These are phyloP conservation scores for Thraustochytrium sp. DNA, from an alignment of 352 stramenopile genomes.

Conservation along the genomic window DNA sequence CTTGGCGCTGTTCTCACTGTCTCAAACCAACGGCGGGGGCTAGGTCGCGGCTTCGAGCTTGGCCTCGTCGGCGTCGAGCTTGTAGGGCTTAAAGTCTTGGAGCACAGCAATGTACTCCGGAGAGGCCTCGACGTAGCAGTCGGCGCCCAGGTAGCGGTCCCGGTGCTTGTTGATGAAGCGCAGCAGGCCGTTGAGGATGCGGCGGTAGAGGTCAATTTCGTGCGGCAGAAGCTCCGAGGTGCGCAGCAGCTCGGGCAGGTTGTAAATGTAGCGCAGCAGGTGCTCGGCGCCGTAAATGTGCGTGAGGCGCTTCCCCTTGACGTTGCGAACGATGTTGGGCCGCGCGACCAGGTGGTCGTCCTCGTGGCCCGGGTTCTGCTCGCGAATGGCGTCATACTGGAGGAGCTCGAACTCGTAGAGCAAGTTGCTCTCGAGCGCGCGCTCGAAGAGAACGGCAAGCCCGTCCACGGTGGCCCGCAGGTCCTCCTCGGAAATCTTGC, in stretches of 20 bases:
- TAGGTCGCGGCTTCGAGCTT: not conserved
- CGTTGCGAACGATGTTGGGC: not conserved
- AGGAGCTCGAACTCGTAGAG: conserved; percentile 32
- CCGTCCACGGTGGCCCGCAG: not conserved
- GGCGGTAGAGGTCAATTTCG: not conserved
- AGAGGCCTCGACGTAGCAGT: not conserved
- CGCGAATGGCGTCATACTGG: conserved; percentile 23
- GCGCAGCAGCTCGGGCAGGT: conserved; percentile 5
- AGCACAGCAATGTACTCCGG: not conserved
- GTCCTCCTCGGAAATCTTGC: not conserved
- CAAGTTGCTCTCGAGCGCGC: not conserved
- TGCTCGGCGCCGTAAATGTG: conserved; percentile 32
- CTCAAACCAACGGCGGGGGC: too few relatives aligned
- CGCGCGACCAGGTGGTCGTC: conserved; percentile 18
- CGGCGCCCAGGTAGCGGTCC: not conserved
- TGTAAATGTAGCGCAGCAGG: conserved; percentile 18
- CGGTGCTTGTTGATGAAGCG: conserved; percentile 15
- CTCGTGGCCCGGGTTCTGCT: conserved; percentile 6
- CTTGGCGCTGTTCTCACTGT: too few relatives aligned
- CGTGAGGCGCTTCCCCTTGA: not conserved
- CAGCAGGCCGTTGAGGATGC: conserved; percentile 13
- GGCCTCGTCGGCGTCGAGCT: not conserved
- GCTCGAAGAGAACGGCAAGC: conserved; percentile 16
- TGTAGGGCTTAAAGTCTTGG: conserved; percentile 13
- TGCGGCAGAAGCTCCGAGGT: not conserved